Evolutionary conservation across 2,329 filamentous ascomycete genomes (phyloP), one percentile per base, ranked within the genome.

Genomic region (Alternaria brassicae): DNA sequence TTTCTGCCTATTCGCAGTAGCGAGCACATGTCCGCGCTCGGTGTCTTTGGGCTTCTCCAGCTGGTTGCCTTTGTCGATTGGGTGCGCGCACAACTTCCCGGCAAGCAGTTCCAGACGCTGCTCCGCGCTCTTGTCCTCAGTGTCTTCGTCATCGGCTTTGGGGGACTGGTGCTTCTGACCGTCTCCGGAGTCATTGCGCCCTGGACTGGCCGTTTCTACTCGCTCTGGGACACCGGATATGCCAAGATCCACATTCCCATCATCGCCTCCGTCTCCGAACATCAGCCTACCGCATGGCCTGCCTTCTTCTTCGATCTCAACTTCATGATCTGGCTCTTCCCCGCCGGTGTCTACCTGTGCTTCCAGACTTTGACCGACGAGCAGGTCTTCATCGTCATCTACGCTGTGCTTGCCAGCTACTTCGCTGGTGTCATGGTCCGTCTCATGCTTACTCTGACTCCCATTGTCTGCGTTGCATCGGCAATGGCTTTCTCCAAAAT

Each of bases 181-280:
- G 88, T 93, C 19, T 87, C 92, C 17, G 95, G 95, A 62, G 91
- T 95, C 67, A 95, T 99, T 78, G 95, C 96, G 21, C 95, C 96
- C 17, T 99, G 95, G 95, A 93, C 91, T 72, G 95, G 95, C 65
- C 93, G 95, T 72, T 99, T 99, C 86, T 99, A 99, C 83, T 99
- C 96, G 21, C 88, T 99, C 30, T 99, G 94, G 93, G 96, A 99
- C 78, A 99, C 95, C 6, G 91, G 92, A 71, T 99, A 99, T 77
- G 95, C 95, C 73, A 99, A 99, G 85, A 96, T 98, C 65, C 95
- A 99, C 76, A 99, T 99, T 76, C 95, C 95, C 62, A 99, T 99
- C 76, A 99, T 99, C 78, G 95, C 95, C 3, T 99, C 95, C n/a
- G 95, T 99, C 45, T 99, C 95, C 1, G 95, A 99, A 82, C 95